These are phyloP conservation scores for Prorocentrum cordatum DNA, from an alignment of 169 alveolate genomes.

Conservation along the genomic window DNA sequence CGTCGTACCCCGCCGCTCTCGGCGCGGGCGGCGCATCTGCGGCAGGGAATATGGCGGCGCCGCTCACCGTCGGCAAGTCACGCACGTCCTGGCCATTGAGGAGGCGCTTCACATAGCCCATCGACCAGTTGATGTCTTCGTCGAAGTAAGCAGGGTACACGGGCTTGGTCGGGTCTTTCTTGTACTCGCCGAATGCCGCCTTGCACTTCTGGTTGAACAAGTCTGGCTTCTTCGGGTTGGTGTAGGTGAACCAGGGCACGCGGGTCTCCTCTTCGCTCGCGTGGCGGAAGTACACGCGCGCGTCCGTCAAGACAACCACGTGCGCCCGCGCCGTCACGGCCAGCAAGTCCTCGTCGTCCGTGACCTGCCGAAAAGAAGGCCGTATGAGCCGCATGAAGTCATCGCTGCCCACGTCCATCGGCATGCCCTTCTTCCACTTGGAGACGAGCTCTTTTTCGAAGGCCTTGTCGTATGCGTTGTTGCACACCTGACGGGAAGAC, in stretches of 20 bases:
- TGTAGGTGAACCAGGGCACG: background rate
- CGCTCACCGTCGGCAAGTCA: too few species aligned
- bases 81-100: too few species aligned
- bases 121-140: conserved; percentile 10
- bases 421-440: background rate
- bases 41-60: too few species aligned
- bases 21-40: too few species aligned
- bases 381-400: background rate
- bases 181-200: background rate
- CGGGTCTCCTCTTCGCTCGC: background rate
- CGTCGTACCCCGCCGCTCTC: too few species aligned
- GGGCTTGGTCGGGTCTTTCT: conserved; percentile 1
- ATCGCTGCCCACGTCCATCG: background rate
- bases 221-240: background rate
- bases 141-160: background rate
- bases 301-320: background rate
- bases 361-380: background rate
- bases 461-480: background rate
- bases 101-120: too few species aligned
- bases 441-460: background rate
- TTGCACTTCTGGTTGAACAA: background rate
- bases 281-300: background rate
- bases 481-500: conserved; percentile 3
- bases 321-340: conserved; percentile 9
- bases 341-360: background rate